phyloP scores from a whole-genome alignment of 192 early-diverging fungal species.

The Rhizophagus sp. region DNA sequence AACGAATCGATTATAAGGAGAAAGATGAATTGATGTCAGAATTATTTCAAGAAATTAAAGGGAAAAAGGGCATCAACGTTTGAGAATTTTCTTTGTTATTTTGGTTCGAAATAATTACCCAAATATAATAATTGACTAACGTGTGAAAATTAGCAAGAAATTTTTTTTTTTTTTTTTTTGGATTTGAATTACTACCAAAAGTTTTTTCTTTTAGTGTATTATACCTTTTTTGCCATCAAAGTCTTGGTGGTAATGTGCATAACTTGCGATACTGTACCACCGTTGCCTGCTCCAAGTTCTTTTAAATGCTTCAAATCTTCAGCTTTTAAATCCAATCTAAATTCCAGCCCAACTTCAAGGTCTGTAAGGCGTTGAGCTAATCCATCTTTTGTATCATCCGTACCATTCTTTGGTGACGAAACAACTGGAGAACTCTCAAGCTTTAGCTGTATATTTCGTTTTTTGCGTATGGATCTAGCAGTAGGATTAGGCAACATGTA shows the following conservation, averaged over 20 bases:
- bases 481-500: neutral
- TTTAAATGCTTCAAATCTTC: conserved; percentile 79
- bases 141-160: neutral
- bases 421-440: conserved; percentile 46
- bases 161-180: neutral
- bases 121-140: neutral
- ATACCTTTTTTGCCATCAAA: conserved; percentile 93
- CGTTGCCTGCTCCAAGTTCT: conserved; percentile 91
- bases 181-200: neutral
- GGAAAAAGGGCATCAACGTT: neutral
- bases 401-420: neutral
- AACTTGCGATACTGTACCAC: conserved; percentile 87
- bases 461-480: conserved; percentile 44
- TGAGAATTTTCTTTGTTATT: neutral
- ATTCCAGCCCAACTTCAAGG: conserved; percentile 71
- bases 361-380: conserved; percentile 44
- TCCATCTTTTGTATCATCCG: conserved; percentile 27
- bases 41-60: neutral
- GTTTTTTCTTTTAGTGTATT: neutral
- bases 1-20: neutral
- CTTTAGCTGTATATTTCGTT: conserved; percentile 55
- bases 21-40: neutral
- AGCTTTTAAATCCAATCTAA: conserved; percentile 70
- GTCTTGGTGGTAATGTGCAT: conserved; percentile 84
- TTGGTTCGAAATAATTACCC: neutral